Conservation (phyloP, 208 protist genomes). For the Spongospora subterranea region DNA sequence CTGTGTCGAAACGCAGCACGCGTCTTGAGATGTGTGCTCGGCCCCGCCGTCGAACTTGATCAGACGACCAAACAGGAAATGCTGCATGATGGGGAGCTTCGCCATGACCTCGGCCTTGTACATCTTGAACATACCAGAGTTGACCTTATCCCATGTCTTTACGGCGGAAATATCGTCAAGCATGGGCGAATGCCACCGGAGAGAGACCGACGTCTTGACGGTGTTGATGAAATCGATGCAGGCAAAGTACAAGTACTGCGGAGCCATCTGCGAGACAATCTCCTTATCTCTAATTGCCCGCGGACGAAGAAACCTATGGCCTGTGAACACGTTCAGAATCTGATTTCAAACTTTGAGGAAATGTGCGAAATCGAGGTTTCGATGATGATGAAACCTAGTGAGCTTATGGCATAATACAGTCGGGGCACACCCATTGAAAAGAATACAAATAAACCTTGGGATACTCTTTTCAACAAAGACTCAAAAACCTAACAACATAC, state of each 20-base stretch:
- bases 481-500: background rate
- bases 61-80: slow-evolving; percentile 70
- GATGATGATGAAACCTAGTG: slow-evolving; percentile 16
- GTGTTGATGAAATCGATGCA: slow-evolving; percentile 5
- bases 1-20: background rate
- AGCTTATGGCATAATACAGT: slow-evolving; percentile 31
- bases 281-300: slow-evolving; percentile 1
- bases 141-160: slow-evolving; percentile 64
- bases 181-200: slow-evolving; percentile 68
- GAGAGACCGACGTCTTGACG: slow-evolving; percentile 61
- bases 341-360: slow-evolving; percentile 47
- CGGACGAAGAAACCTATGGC: slow-evolving; percentile 48
- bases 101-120: slow-evolving; percentile 71
- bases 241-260: slow-evolving; percentile 46
- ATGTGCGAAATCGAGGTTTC: slow-evolving; percentile 54
- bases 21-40: background rate
- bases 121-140: slow-evolving; percentile 71
- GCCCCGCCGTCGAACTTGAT: slow-evolving; percentile 27
- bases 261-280: background rate
- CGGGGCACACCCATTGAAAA: background rate
- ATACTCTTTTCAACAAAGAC: background rate
- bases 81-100: slow-evolving; percentile 73
- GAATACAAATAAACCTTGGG: slow-evolving; percentile 52
- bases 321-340: background rate
- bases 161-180: slow-evolving; percentile 67